Base-by-base conservation (phyloP, 345 rosid genomes). In the Salix purpurea region DNA sequence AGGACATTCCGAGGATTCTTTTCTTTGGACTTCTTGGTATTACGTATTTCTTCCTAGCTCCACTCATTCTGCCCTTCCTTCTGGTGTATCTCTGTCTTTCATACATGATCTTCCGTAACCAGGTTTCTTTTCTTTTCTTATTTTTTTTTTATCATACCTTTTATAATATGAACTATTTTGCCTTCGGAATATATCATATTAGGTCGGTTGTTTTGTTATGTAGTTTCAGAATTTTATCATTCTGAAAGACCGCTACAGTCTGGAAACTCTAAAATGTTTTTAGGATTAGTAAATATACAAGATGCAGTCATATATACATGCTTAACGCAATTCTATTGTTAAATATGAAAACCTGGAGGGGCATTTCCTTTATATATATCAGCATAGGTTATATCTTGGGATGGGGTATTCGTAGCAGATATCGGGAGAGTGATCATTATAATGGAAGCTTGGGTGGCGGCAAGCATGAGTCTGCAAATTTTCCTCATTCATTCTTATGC, bases 1-100 rank as follows among this genome's bases (percentile, higher is more conserved):
- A 84, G 80, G 99, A 95, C 80, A 83, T 91, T 56, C 99, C 99
- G 6, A 86, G 90, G 80, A 83, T 95, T 76, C 90, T 91, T 79
- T 95, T 95, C 85, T 93, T 93, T 42, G 97, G 91, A 73, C 96
- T 95, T 52, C 94, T 95, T 40, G 99, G 99, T 14, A 86, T 90
- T 66, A 88, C 99, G 13, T 95, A 95, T 84, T 95, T 95, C 85
- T 91, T 91, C 88, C 87, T 91, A 72, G 98, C 99, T 62, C 98
- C 99, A 8, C 66, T 95, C 72, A 95, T 95, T 61, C 91, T 95
- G 78, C 99, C 99, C 64, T 95, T 95, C 89, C 91, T 95, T 71
- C 78, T 95, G 82, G 67, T 90, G 40, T 95, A 93, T 88, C 86
- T 95, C 65, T 88, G 94, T 78, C 90, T 95, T 70, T 94, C 94